Evolutionary conservation across 768 basidiomycete genomes (phyloP).

Genomic region (Floccularia luteovirens): DNA sequence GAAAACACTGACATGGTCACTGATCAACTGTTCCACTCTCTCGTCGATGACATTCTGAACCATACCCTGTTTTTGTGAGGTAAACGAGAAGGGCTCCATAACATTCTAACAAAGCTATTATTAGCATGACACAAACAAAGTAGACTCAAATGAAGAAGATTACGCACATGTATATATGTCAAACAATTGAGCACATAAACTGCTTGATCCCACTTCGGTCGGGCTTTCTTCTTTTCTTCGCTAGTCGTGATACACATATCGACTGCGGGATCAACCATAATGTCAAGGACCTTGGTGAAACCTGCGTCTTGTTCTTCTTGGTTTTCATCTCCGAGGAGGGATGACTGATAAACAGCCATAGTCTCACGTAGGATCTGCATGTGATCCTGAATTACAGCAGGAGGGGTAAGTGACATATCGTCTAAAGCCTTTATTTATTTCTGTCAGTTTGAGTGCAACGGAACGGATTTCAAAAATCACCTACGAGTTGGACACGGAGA

Average conservation of each 20-base stretch:
- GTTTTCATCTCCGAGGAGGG: conserved; percentile 64
- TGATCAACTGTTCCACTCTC: conserved; percentile 56
- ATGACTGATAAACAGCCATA: conserved; percentile 83
- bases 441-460: conserved; percentile 15
- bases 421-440: conserved; percentile 42
- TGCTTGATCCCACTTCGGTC: conserved; percentile 69
- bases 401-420: conserved; percentile 67
- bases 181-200: conserved; percentile 86
- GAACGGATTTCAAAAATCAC: conserved; percentile 10
- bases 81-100: conserved; percentile 64
- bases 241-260: conserved; percentile 64
- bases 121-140: background rate
- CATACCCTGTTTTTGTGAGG: conserved; percentile 45
- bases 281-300: conserved; percentile 72
- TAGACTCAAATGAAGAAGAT: background rate
- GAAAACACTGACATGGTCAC: conserved; percentile 67
- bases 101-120: conserved; percentile 35
- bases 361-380: conserved; percentile 82
- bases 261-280: conserved; percentile 79
- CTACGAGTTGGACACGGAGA: conserved; percentile 43
- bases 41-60: conserved; percentile 57
- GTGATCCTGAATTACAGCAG: conserved; percentile 74
- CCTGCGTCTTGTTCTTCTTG: conserved; percentile 28
- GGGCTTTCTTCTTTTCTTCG: conserved; percentile 50
- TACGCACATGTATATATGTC: conserved; percentile 68